Percentiles rank a stretch among this genome's conserved stretches.
Evolutionary conservation across 768 basidiomycete species (phyloP).

Genomic region (Strobilomyces echinocephalus): DNA sequence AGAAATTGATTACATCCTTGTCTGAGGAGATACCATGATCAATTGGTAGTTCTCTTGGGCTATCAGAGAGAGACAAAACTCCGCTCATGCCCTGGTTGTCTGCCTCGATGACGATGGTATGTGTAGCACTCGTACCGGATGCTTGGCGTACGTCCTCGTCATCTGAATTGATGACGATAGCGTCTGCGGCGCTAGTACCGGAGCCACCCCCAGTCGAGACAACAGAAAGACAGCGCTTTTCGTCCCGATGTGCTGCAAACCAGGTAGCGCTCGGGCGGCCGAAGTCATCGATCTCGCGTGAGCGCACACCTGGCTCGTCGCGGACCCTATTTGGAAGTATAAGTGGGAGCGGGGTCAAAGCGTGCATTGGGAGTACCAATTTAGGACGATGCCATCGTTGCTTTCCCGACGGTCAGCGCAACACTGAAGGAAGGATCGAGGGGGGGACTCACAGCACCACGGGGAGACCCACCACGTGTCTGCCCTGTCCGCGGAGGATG

Average conservation of each 20-base stretch:
- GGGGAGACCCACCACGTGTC: constrained; percentile 23
- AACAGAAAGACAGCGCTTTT: neutral
- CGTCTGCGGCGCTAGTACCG: constrained; percentile 14
- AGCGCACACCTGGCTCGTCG: neutral
- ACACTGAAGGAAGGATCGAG: neutral
- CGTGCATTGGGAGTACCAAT: constrained; percentile 21
- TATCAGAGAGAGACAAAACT: neutral
- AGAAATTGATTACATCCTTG: constrained; percentile 1
- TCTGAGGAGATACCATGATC: neutral
- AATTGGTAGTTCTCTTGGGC: neutral
- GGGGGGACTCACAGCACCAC: constrained; percentile 22
- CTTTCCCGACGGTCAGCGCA: constrained; percentile 14
- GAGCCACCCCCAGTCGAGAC: constrained; percentile 1
- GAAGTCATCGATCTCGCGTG: neutral
- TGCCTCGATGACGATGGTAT: constrained; percentile 20
- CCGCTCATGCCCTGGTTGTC: constrained; percentile 10
- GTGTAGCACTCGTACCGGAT: constrained; percentile 7
- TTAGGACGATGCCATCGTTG: constrained; percentile 26
- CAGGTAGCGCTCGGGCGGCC: neutral
- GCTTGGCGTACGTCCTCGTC: constrained; percentile 5
- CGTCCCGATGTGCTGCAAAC: neutral
- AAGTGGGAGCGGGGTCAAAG: neutral
- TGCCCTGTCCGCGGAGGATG: constrained; percentile 17
- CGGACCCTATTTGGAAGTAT: constrained; percentile 17
- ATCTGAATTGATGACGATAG: constrained; percentile 22